Evolutionary conservation across 352 stramenopile species (phyloP).

Genomic region (Globisporangium cederbergense): DNA sequence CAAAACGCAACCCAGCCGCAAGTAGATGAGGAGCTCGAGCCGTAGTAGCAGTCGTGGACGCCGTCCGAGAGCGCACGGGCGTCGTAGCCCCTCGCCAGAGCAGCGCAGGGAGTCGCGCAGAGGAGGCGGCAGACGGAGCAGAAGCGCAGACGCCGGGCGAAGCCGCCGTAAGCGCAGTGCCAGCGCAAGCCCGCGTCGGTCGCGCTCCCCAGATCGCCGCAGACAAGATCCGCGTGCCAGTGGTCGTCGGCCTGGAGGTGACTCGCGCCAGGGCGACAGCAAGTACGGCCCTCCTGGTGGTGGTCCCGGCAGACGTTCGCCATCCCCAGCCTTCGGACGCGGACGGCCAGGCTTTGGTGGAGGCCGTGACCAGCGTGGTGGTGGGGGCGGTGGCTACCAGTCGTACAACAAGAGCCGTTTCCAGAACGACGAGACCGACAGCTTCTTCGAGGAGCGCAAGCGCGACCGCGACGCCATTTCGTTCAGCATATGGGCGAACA

Average conservation of each 20-base stretch:
- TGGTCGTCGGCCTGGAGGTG: not conserved
- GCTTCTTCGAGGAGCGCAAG: conserved; percentile 76
- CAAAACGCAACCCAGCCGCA: not conserved
- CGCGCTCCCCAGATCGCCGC: conserved; percentile 14
- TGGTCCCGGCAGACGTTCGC: not conserved
- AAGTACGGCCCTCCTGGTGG: conserved; percentile 16
- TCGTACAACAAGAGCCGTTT: conserved; percentile 26
- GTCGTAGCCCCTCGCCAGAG: conserved; percentile 12
- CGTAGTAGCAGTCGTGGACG: conserved; percentile 15
- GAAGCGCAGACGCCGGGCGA: conserved; percentile 22
- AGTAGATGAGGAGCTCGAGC: conserved; percentile 15
- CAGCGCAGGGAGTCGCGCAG: not conserved
- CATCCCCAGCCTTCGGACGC: conserved; percentile 9
- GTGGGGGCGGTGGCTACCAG: conserved; percentile 7
- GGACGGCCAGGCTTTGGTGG: conserved; percentile 19
- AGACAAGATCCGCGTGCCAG: conserved; percentile 6
- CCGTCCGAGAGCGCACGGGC: conserved; percentile 12
- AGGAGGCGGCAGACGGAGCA: conserved; percentile 19
- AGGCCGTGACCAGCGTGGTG: conserved; percentile 6
- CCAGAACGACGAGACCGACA: conserved; percentile 39
- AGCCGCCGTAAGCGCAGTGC: conserved; percentile 18
- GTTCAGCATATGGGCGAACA: conserved; percentile 74
- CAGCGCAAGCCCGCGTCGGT: conserved; percentile 18
- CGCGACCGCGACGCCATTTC: conserved; percentile 47
- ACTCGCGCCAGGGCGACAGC: conserved; percentile 7